phyloP scores from a whole-genome alignment of 495 filamentous ascomycete species.

The Melanomma pulvis-pyrius region DNA sequence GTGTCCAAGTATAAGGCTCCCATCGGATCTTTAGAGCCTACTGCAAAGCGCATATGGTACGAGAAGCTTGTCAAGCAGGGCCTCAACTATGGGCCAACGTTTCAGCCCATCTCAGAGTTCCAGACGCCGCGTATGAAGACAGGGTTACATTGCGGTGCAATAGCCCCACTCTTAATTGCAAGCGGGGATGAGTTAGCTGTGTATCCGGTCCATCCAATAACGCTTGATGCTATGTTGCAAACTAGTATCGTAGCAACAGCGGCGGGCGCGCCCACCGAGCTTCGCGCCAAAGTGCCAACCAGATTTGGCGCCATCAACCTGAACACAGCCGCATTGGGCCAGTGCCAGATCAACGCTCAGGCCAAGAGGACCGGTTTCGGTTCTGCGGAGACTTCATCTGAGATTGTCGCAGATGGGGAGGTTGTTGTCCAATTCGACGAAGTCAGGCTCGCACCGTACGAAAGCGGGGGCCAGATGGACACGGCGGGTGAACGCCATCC shows the following conservation, averaged over 20 bases:
- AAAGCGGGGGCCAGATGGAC: neutral
- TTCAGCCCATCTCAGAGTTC: neutral
- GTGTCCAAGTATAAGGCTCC: neutral
- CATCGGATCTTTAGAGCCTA: neutral
- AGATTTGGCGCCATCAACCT: neutral
- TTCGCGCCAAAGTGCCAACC: neutral
- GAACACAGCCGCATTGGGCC: neutral
- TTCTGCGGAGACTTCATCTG: neutral
- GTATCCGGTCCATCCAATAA: conserved; percentile 32
- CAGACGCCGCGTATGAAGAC: neutral
- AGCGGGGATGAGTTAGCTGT: neutral
- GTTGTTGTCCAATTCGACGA: neutral
- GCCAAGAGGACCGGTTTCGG: neutral
- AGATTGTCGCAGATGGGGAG: neutral
- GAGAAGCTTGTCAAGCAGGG: neutral
- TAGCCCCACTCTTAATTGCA: neutral
- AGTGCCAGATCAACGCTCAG: neutral
- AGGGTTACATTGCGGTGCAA: neutral
- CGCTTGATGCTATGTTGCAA: conserved; percentile 36
- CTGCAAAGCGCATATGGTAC: neutral
- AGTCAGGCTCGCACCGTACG: neutral
- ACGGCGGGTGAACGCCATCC: neutral
- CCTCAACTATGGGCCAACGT: neutral
- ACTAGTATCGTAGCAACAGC: conserved; percentile 22
- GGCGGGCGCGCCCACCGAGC: neutral